These are phyloP conservation scores for Trichophyton mentagrophytes DNA, from an alignment of 2,329 filamentous ascomycete genomes.

Conservation along the genomic window DNA sequence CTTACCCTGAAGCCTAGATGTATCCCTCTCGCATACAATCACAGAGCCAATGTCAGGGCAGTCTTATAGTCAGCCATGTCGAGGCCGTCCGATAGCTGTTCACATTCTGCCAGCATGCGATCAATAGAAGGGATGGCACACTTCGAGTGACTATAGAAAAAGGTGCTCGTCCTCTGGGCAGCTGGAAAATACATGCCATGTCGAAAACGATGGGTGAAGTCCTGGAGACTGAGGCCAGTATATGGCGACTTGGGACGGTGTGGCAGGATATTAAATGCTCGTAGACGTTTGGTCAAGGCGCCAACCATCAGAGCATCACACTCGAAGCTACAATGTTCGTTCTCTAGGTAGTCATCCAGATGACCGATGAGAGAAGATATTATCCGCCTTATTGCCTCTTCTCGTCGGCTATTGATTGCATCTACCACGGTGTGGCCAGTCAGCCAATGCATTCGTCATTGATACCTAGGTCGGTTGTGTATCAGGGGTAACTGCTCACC, in stretches of 20 bases:
- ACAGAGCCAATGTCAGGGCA: background rate
- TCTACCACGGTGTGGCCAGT: slow-evolving; percentile 3
- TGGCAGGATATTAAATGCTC: slow-evolving; percentile 11
- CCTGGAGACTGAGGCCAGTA: slow-evolving; percentile 12
- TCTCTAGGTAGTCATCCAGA: slow-evolving; percentile 12
- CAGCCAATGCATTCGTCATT: no score
- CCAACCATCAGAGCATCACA: slow-evolving; percentile 14
- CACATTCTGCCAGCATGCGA: slow-evolving; percentile 8
- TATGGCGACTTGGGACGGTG: slow-evolving; percentile 12
- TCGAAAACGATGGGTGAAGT: slow-evolving; percentile 13
- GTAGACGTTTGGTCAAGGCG: slow-evolving; percentile 12
- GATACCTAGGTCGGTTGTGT: background rate
- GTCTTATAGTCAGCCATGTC: slow-evolving; percentile 11
- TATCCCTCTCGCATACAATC: background rate
- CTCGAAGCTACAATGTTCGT: slow-evolving; percentile 15
- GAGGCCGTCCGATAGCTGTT: slow-evolving; percentile 10
- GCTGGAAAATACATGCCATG: slow-evolving; percentile 14
- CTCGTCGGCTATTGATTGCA: slow-evolving; percentile 11
- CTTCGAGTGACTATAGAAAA: slow-evolving; percentile 13
- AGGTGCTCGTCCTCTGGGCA: slow-evolving; percentile 14
- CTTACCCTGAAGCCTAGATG: background rate
- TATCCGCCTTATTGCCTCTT: slow-evolving; percentile 10
- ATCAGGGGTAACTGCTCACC: slow-evolving; percentile 5
- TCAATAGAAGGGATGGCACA: slow-evolving; percentile 14
- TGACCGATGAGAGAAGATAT: slow-evolving; percentile 11